Conservation (phyloP, 2,329 filamentous ascomycete species). For the Didymella arachidicola region DNA sequence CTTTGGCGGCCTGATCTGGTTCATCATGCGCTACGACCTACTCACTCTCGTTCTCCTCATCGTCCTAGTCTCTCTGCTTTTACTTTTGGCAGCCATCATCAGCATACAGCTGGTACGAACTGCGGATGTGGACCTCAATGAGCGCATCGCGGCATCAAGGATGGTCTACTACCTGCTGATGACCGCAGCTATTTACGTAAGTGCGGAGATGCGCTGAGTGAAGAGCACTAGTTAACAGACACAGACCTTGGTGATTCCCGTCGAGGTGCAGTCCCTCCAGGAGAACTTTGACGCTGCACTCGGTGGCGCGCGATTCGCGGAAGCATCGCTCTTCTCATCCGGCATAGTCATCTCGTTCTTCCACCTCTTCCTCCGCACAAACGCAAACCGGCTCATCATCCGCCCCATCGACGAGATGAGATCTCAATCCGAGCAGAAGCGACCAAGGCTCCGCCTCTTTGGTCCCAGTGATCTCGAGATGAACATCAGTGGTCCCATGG, state of each 20-base stretch:
- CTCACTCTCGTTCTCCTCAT: constrained; percentile 64
- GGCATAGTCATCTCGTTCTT: constrained; percentile 71
- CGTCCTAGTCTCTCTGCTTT: constrained; percentile 59
- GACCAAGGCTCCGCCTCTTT: constrained; percentile 59
- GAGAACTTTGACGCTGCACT: constrained; percentile 53
- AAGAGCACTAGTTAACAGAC: constrained; percentile 14
- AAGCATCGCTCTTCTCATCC: constrained; percentile 71
- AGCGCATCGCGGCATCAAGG: constrained; percentile 70
- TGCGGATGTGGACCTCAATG: constrained; percentile 63
- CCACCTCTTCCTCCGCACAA: constrained; percentile 72
- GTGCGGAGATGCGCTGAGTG: constrained; percentile 50
- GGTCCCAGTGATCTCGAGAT: constrained; percentile 54
- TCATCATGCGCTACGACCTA: constrained; percentile 67
- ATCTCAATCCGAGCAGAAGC: constrained; percentile 51
- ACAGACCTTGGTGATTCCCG: constrained; percentile 68
- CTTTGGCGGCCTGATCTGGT: constrained; percentile 74
- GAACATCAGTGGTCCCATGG: constrained; percentile 51
- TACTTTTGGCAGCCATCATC: constrained; percentile 62
- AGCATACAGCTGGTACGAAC: constrained; percentile 65
- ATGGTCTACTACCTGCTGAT: constrained; percentile 73
- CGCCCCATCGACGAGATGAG: constrained; percentile 58
- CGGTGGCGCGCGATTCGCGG: constrained; percentile 68
- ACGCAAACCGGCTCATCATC: constrained; percentile 65
- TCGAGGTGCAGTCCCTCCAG: constrained; percentile 64
- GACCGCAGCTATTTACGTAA: constrained; percentile 62